phyloP scores from a whole-genome alignment of 345 rosid species.

The Arabidopsis arenosa region DNA sequence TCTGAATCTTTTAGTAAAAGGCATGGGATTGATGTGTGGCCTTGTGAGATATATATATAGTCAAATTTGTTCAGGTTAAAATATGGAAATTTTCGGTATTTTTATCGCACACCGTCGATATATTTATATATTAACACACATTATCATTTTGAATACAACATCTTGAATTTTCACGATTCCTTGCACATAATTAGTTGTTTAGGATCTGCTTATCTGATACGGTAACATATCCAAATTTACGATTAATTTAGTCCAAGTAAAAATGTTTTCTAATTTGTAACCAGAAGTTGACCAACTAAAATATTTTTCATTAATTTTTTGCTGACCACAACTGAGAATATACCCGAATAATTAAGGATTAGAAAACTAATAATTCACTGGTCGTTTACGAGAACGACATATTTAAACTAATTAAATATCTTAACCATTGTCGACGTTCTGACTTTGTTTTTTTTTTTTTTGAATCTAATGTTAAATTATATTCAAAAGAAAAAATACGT shows the following conservation, averaged over 20 bases:
- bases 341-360: conserved; percentile 25
- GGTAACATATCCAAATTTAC: not conserved
- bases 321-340: conserved; percentile 17
- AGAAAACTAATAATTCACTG: not conserved
- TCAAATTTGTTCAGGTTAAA: too few relatives aligned
- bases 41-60: too few relatives aligned
- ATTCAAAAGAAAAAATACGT: too few relatives aligned
- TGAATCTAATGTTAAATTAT: too few relatives aligned
- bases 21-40: too few relatives aligned
- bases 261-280: not conserved
- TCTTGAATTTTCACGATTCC: not conserved
- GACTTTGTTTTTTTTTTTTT: not conserved
- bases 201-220: not conserved
- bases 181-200: not conserved
- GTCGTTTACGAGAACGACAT: conserved; percentile 32
- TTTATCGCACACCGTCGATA: too few relatives aligned
- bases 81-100: too few relatives aligned
- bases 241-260: not conserved
- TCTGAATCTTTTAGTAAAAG: too few relatives aligned
- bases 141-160: too few relatives aligned
- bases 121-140: too few relatives aligned
- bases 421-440: conserved; percentile 21
- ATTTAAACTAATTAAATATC: conserved; percentile 3
- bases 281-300: conserved; percentile 5
- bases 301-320: not conserved